Evolutionary conservation across 2,329 filamentous ascomycete species (phyloP), one percentile per base, ranked within the genome.

Genomic region (Bipolaris oryzae): DNA sequence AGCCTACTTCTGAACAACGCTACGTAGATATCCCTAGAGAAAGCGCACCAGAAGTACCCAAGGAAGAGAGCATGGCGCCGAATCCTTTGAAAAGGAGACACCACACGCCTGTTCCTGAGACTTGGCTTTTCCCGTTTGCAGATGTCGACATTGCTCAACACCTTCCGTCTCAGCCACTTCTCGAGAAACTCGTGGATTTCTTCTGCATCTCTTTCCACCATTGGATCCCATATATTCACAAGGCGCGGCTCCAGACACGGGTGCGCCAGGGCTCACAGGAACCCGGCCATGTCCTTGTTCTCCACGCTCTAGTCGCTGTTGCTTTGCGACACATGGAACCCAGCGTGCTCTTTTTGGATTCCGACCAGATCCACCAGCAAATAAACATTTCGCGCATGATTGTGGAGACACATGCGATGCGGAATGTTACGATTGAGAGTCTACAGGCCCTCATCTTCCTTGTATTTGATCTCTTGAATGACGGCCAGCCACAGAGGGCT

Each of bases 191-290:
- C 7, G 68, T 61, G 3, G 68, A 73, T 25, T 73, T 69, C 38
- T 74, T 73, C 31, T 73, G 68, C 25, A 53, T 62, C 9, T 71
- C 72, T 0, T 73, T 73, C n/a, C 72, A 74, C 55, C 72, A 74
- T 42, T 74, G 72, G 72, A 71, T 74, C 7, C 72, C 72, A 1
- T 73, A 71, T 31, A 51, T 73, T 1, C 71, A 74, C 56, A 74
- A 74, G 50, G 48, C 68, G 23, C 55, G 70, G n/a, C 59, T 74
- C 3, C 69, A 67, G 28, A 63, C 57, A 4, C 63, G 62, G 21
- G 69, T 72, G 9, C 57, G 53, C 11, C 56, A 68, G 43, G 57
- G 58, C 1, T 35, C 55, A 5, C 62, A 57, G 35, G 58, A 64
- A 33, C 49, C 60, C 16, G 57, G 61, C 0, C 55, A 67, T 21